Base-by-base conservation (phyloP, 2,329 filamentous ascomycete species). In the Neurospora sp. region DNA sequence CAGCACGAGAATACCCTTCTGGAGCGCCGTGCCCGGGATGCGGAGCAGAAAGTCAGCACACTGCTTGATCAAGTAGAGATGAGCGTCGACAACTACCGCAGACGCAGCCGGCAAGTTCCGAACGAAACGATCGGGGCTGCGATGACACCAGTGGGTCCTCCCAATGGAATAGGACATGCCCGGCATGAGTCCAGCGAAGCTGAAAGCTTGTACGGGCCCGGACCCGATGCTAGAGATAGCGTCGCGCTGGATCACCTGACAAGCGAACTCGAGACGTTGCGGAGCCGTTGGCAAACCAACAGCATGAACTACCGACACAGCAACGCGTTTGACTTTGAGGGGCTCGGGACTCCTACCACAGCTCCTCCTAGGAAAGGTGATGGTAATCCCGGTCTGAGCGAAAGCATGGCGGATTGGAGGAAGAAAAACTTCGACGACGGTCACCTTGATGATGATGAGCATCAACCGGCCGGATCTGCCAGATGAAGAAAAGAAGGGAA, bases 281-380 rank as follows among this genome's bases (percentile, higher is more conserved):
- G 95, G 68, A 92, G 85, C 68, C 94, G 97, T 76, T 99, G 96
- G 96, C 93, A 98, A 81, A 92, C 91, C 46, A 97, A 93, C 12
- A 97, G 95, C 82, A 96, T 96, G 80, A 96, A 92, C 76, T 97
- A 98, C 80, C 91, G 96, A 33, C 83, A 97, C 65, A 97, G 92
- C 80, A 94, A 91, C 77, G 89, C 91, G 68, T 96, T 97, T 76
- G 94, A 97, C 78, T 94, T 96, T 75, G 94, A 97, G 70, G 69
- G 74, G 19, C 68, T 69, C 40, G 65, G 66, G 17, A 65, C 68
- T 12, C 52, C 69, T 62, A 40, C 70, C 68, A 69, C 6, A 62
- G 67, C 65, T 6, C 19, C 41, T 10, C 19, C 66, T 36, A 74
- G 75, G 57, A 77, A 77, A 68, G 75, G 73, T 11, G 83, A 85